Evolutionary conservation across 2,329 filamentous ascomycete species (phyloP).

Genomic region (Aspergillus oerlinghausenensis): DNA sequence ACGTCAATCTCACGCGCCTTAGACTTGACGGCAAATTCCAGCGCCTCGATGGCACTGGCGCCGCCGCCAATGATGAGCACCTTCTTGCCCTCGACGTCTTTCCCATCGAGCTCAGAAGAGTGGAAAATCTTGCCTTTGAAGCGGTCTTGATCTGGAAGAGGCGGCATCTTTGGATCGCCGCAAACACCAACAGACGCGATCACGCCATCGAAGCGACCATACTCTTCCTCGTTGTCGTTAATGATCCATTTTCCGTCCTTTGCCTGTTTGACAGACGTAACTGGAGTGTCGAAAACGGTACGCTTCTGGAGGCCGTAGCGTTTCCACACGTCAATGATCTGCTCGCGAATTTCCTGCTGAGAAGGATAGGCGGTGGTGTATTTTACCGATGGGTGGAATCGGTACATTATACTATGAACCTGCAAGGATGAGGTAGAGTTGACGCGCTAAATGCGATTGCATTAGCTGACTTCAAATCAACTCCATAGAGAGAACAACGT

Average conservation of each 20-base stretch:
- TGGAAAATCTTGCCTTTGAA: constrained; percentile 72
- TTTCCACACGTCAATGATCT: constrained; percentile 70
- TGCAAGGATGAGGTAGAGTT: constrained; percentile 79
- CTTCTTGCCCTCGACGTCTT: constrained; percentile 67
- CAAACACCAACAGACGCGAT: constrained; percentile 77
- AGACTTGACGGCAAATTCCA: constrained; percentile 69
- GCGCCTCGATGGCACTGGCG: constrained; percentile 74
- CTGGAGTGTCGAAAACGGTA: constrained; percentile 67
- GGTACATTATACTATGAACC: constrained; percentile 82
- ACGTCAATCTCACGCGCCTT: constrained; percentile 66
- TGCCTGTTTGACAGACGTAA: constrained; percentile 67
- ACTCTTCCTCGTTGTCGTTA: constrained; percentile 64
- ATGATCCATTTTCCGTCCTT: constrained; percentile 69
- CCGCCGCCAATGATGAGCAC: constrained; percentile 74
- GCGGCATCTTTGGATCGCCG: constrained; percentile 69
- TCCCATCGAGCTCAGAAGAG: constrained; percentile 69
- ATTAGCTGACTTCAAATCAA: constrained; percentile 1
- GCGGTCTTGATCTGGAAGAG: constrained; percentile 63
- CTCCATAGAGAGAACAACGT: constrained; percentile 25
- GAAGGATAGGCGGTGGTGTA: constrained; percentile 75
- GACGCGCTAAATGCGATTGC: constrained; percentile 52
- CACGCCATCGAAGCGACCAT: constrained; percentile 73
- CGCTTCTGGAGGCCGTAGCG: constrained; percentile 65
- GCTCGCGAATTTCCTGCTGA: constrained; percentile 67
- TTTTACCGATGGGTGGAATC: constrained; percentile 74